Evolutionary conservation across 768 basidiomycete species (phyloP).

Genomic region (Russula abietina): DNA sequence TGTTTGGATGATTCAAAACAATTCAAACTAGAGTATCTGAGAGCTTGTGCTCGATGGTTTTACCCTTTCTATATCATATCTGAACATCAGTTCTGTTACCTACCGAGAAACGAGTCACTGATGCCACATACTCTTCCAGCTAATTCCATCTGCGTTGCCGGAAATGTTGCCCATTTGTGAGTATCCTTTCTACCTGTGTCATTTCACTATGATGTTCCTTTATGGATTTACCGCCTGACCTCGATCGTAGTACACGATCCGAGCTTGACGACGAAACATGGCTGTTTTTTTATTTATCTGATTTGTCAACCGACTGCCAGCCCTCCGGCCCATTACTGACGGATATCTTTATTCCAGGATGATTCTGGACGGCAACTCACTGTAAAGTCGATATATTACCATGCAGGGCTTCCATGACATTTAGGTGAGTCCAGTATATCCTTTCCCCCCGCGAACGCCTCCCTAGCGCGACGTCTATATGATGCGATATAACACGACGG

Average conservation of each 20-base stretch:
- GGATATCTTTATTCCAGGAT: not conserved
- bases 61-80: conserved; percentile 28
- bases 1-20: conserved; percentile 49
- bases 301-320: conserved; percentile 28
- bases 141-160: not conserved
- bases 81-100: conserved; percentile 13
- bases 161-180: not conserved
- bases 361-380: not conserved
- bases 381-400: not conserved
- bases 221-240: conserved; percentile 88
- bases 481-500: conserved; percentile 84
- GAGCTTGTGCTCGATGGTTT: conserved; percentile 67
- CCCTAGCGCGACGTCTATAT: conserved; percentile 31
- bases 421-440: not conserved
- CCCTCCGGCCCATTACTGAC: not conserved
- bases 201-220: conserved; percentile 46
- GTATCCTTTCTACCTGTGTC: conserved; percentile 34
- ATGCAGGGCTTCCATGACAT: not conserved
- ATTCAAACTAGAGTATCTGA: conserved; percentile 96
- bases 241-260: conserved; percentile 30
- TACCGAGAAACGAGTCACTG: not conserved
- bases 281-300: conserved; percentile 73
- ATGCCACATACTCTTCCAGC: not conserved
- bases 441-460: not conserved
- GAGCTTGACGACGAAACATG: conserved; percentile 68